Conservation (phyloP, 164 flowering plant genomes). For the Dillenia turbinata region DNA sequence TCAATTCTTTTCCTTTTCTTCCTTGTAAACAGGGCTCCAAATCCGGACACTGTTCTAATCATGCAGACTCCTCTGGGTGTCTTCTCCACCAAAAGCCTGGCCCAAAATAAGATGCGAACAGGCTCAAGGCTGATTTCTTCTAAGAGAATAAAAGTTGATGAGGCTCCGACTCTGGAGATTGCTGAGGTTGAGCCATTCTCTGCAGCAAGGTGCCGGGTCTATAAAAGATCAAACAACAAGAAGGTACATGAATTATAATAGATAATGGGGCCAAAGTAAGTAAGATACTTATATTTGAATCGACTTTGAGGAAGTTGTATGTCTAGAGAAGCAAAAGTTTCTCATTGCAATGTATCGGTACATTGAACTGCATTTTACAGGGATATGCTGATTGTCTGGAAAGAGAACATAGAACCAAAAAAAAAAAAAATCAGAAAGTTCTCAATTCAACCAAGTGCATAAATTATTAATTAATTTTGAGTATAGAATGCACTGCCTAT, state of each 20-base stretch:
- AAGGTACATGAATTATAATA: conserved; percentile 6
- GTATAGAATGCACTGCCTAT: too few relatives aligned
- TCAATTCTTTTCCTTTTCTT: too few relatives aligned
- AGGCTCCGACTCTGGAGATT: conserved; percentile 29
- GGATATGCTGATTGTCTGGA: conserved; percentile 3
- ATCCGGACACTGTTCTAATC: conserved; percentile 76
- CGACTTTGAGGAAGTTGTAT: too few relatives aligned
- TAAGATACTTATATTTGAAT: too few relatives aligned
- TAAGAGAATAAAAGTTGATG: conserved; percentile 30
- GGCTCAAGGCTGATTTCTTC: conserved; percentile 75
- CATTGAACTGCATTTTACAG: conserved; percentile 1
- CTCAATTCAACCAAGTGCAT: too few relatives aligned
- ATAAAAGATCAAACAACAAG: conserved; percentile 48
- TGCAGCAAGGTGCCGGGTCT: conserved; percentile 81
- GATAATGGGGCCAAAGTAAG: too few relatives aligned
- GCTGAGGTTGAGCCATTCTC: conserved; percentile 53
- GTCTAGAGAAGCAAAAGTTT: too few relatives aligned
- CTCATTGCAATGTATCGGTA: too few relatives aligned
- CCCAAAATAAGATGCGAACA: conserved; percentile 47
- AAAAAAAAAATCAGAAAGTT: too few relatives aligned
- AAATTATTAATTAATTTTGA: too few relatives aligned
- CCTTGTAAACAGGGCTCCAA: conserved; percentile 64
- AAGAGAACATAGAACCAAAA: too few relatives aligned
- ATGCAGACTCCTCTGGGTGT: conserved; percentile 74
- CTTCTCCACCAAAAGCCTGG: conserved; percentile 64